A percentile compares a stretch with the other conserved stretches of the same genome.
These are phyloP conservation scores for Colletotrichum plurivorum DNA, from an alignment of 2,329 filamentous ascomycete species.

Conservation along the genomic window DNA sequence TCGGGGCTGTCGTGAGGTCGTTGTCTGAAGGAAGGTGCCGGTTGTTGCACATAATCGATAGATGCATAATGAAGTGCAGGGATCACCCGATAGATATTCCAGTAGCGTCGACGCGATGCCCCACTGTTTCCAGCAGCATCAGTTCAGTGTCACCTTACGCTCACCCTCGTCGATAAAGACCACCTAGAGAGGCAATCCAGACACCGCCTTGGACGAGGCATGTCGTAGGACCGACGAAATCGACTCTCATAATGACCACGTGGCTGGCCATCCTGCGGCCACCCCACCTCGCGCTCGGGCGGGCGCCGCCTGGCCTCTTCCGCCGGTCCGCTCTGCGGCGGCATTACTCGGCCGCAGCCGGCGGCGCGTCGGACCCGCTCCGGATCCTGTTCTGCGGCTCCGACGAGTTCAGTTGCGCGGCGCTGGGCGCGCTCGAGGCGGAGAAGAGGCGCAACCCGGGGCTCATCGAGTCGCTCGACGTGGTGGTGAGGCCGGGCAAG, in stretches of 20 bases:
- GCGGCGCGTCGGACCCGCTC: conserved; percentile 69
- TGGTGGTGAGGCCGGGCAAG: conserved; percentile 86
- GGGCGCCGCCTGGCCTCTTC: neutral
- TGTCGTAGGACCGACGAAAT: neutral
- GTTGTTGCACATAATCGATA: neutral
- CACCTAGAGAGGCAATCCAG: neutral
- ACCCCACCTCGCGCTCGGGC: neutral
- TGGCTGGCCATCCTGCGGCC: conserved; percentile 31
- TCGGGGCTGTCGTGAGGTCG: too few species aligned
- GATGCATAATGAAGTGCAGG: neutral
- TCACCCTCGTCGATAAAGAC: too few species aligned
- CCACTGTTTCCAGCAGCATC: neutral
- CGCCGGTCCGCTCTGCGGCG: conserved; percentile 15
- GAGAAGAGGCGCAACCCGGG: conserved; percentile 68
- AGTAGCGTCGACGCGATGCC: neutral
- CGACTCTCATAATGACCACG: neutral
- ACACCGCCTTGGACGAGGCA: neutral
- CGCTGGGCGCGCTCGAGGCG: conserved; percentile 76
- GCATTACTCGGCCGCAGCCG: conserved; percentile 13
- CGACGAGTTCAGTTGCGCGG: conserved; percentile 88
- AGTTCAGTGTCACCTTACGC: neutral
- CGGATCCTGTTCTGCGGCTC: conserved; percentile 95
- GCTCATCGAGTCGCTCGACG: conserved; percentile 83
- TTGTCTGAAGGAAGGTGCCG: too few species aligned
- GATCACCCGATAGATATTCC: neutral